Evolutionary conservation across 2,329 filamentous ascomycete genomes (phyloP), one percentile per base, ranked within the genome.

Genomic region (Cladosporium sp.): DNA sequence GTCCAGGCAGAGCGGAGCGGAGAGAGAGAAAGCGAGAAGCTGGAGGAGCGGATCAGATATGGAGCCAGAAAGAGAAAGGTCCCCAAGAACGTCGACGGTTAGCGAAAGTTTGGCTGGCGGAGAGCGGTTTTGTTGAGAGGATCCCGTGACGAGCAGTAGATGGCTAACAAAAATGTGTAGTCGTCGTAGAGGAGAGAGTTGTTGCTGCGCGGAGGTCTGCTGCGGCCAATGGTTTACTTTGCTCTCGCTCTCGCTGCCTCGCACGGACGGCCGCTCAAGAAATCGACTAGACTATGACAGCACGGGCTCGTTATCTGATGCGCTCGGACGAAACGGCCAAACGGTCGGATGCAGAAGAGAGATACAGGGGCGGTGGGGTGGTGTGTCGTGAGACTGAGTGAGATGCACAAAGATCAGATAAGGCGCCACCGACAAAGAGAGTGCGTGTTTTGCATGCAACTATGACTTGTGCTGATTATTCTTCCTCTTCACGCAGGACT

Each of bases 291-390:
- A 18, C 32, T 18, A 58, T 58, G 55, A 58, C 55, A 58, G 55
- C 55, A 58, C 55, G 55, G 34, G 55, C 55, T 38, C 38, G 38
- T 59, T 59, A 59, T 59, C 57, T 44, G 57, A 59, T 59, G 57
- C 57, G 57, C 57, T 59, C 28, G 57, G 57, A 59, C 57, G n/a
- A 11, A 36, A 41, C 55, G 32, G 55, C 55, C 55, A 41, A 41
- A 58, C 55, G 21, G 55, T 58, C 55, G 55, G 55, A 34, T 55
- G 18, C 32, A 32, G 18, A 32, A 54, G 26, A 54, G 52, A 47
- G 52, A 21, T 55, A 30, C 52, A 55, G 52, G 52, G 52, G 52
- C 52, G 52, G 52, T 21, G 18, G 28, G 52, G 28, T 14, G 52
- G 32, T 55, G 52, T n/a, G 52, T 47, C n/a, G 38, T 21, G 51